Conservation (phyloP, 192 early-diverging fungal species). For the Nowakowskiella sp. region DNA sequence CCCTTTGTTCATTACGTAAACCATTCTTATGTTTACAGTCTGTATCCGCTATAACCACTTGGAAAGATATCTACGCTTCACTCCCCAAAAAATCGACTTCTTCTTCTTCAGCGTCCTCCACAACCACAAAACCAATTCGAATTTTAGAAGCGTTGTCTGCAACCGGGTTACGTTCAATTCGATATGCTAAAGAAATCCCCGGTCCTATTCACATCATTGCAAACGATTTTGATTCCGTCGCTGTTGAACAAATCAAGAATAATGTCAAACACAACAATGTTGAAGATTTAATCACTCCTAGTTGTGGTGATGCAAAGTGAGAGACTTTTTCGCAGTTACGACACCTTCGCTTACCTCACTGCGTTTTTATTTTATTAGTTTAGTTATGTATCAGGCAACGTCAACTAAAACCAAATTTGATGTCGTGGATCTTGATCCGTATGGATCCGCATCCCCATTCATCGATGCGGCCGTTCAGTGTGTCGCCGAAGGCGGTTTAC, state of each 20-base stretch:
- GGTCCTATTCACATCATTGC: constrained; percentile 69
- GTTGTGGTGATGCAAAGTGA: constrained; percentile 80
- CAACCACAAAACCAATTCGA: constrained; percentile 36
- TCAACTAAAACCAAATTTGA: constrained; percentile 49
- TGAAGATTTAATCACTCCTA: constrained; percentile 64
- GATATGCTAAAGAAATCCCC: constrained; percentile 93
- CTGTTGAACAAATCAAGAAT: constrained; percentile 77
- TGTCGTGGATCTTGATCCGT: constrained; percentile 94
- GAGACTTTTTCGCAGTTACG: constrained; percentile 4
- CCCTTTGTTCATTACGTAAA: not conserved
- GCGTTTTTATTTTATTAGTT: too few species aligned
- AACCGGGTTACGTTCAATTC: constrained; percentile 86
- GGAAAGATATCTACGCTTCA: constrained; percentile 70
- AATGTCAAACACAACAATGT: constrained; percentile 82
- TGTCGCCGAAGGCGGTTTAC: constrained; percentile 77
- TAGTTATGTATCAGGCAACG: constrained; percentile 34
- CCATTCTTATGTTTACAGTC: constrained; percentile 40
- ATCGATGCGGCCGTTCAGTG: constrained; percentile 90
- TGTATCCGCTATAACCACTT: constrained; percentile 89
- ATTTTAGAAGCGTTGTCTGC: constrained; percentile 93
- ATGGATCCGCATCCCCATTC: constrained; percentile 92
- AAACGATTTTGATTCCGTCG: constrained; percentile 86
- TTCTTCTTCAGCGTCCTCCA: too few species aligned
- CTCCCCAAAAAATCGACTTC: too few species aligned
- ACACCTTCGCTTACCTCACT: too few species aligned